These are phyloP conservation scores for Cystofilobasidium capitatum DNA, from an alignment of 768 basidiomycete species.

Conservation along the genomic window DNA sequence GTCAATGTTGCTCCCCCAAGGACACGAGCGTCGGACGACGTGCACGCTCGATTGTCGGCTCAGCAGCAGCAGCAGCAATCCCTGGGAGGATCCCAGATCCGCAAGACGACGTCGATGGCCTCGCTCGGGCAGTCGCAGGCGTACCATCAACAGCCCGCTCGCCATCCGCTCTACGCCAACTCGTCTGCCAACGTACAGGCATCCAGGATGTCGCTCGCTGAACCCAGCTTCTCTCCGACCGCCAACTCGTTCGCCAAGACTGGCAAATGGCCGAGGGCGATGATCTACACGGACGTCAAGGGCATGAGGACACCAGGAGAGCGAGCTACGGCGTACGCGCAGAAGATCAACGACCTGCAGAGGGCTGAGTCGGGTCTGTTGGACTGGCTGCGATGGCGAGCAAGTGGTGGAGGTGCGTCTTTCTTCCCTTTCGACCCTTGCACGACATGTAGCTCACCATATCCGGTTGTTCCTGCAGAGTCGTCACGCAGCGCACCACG, in stretches of 20 bases:
- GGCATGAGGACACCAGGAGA: slow-evolving; percentile 52
- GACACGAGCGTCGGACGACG: neutral
- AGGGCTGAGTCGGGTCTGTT: slow-evolving; percentile 63
- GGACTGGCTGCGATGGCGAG: slow-evolving; percentile 52
- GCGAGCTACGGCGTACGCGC: slow-evolving; percentile 61
- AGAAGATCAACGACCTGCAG: slow-evolving; percentile 73
- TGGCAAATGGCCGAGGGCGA: slow-evolving; percentile 41
- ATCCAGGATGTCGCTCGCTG: neutral
- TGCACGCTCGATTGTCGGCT: neutral
- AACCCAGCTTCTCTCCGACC: neutral
- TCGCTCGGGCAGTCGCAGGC: neutral
- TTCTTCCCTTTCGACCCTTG: neutral
- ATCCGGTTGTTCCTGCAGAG: neutral
- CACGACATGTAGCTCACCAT: neutral
- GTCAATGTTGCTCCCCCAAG: neutral
- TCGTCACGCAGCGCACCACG: neutral
- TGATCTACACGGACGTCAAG: slow-evolving; percentile 60
- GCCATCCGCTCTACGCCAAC: neutral
- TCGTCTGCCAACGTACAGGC: neutral
- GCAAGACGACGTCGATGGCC: neutral
- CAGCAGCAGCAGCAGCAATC: neutral
- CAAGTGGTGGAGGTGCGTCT: neutral
- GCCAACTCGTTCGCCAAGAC: neutral
- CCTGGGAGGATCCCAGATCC: neutral
- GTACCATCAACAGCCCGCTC: neutral